A percentile compares a stretch with the other conserved stretches of the same genome.
phyloP scores from a whole-genome alignment of 371 early-diverging fungal species.

The Mucor piriformis region DNA sequence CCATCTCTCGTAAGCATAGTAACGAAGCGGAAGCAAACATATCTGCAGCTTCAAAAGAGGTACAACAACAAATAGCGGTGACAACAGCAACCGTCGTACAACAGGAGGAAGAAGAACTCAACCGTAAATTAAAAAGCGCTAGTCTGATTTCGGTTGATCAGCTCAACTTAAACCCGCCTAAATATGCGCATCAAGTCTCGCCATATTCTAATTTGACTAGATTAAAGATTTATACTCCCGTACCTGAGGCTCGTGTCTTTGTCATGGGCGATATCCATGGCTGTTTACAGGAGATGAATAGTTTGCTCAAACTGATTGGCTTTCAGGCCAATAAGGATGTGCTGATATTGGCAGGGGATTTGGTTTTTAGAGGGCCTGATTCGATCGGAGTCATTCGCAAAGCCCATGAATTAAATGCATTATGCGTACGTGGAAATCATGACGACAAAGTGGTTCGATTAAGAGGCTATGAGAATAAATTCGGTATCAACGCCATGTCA shows the following conservation, averaged over 20 bases:
- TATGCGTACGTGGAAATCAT: conserved; percentile 75
- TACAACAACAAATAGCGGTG: neutral
- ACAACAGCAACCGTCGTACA: neutral
- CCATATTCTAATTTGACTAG: conserved; percentile 40
- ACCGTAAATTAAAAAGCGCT: neutral
- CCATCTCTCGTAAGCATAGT: neutral
- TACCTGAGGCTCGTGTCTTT: conserved; percentile 44
- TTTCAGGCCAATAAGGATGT: conserved; percentile 49
- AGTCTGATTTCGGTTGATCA: neutral
- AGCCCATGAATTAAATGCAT: conserved; percentile 52
- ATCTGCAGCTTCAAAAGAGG: neutral
- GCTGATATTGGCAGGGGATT: conserved; percentile 68
- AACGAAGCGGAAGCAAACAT: neutral
- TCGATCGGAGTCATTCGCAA: conserved; percentile 60
- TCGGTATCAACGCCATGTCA: conserved; percentile 21
- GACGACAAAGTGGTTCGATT: conserved; percentile 71
- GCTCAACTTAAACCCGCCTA: conserved; percentile 2
- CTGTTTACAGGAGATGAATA: conserved; percentile 51
- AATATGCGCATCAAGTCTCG: conserved; percentile 28
- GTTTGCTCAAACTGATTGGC: conserved; percentile 47
- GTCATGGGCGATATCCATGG: conserved; percentile 79
- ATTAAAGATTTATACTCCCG: conserved; percentile 10
- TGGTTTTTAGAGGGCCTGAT: conserved; percentile 68
- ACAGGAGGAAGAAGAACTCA: neutral
- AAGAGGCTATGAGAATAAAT: conserved; percentile 44